These are phyloP conservation scores for Marasmius tenuissimus DNA, from an alignment of 1,284 basidiomycete genomes.

Conservation along the genomic window DNA sequence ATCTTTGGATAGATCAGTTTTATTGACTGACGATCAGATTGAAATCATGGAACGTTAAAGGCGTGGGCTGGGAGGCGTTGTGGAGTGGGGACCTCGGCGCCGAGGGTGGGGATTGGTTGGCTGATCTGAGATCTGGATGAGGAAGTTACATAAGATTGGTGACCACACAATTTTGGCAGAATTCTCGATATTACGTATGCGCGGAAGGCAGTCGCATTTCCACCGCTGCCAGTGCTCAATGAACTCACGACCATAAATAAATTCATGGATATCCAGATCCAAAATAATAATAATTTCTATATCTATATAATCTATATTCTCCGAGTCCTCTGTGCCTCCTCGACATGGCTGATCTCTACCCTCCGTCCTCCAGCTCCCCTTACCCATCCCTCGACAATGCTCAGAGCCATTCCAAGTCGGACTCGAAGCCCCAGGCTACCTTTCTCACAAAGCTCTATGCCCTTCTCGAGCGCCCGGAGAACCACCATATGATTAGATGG, in stretches of 20 bases:
- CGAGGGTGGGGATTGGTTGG: background rate
- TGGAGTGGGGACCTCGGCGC: constrained; percentile 1
- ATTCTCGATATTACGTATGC: background rate
- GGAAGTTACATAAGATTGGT: background rate
- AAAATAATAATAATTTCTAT: background rate
- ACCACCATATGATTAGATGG: constrained; percentile 92
- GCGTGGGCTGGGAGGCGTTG: too few species aligned
- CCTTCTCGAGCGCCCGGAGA: constrained; percentile 62
- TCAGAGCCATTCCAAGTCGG: constrained; percentile 54
- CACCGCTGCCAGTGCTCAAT: background rate
- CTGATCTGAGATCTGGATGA: constrained; percentile 1
- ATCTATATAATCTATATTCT: background rate
- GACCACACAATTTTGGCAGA: background rate
- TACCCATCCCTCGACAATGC: constrained; percentile 41
- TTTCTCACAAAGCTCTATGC: constrained; percentile 92
- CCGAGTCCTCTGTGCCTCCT: background rate
- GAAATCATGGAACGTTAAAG: background rate
- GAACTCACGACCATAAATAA: background rate
- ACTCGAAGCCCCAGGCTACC: constrained; percentile 81
- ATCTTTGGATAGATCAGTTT: constrained; percentile 1
- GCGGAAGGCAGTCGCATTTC: background rate
- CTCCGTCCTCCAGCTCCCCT: constrained; percentile 52
- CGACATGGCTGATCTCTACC: constrained; percentile 70
- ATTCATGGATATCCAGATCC: background rate
- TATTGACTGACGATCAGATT: constrained; percentile 6